These are phyloP conservation scores for Vachellia pachyceras DNA, from an alignment of 306 rosid genomes.

Conservation along the genomic window DNA sequence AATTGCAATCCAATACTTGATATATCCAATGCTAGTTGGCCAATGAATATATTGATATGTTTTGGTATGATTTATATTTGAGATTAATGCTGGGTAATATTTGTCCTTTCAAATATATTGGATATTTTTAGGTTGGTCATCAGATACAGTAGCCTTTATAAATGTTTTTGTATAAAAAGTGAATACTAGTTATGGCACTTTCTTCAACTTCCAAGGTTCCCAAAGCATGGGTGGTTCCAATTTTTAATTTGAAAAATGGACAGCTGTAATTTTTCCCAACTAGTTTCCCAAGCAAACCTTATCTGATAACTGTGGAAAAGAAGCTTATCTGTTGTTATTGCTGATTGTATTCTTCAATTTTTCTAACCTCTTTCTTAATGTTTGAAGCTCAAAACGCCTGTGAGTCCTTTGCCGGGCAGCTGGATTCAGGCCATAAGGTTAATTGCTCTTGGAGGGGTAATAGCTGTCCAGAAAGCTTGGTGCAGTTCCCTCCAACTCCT, in stretches of 20 bases:
- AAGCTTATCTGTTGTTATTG: slow-evolving; percentile 38
- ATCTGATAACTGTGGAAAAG: slow-evolving; percentile 17
- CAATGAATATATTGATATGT: background rate
- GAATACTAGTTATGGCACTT: background rate
- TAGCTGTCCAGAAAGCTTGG: slow-evolving; percentile 96
- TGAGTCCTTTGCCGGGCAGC: slow-evolving; percentile 82
- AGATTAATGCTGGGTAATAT: slow-evolving; percentile 9
- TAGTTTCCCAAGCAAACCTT: slow-evolving; percentile 26
- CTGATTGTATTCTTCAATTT: slow-evolving; percentile 24
- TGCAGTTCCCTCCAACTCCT: slow-evolving; percentile 96
- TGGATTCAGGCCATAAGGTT: slow-evolving; percentile 82
- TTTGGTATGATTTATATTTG: background rate
- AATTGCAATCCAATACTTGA: background rate
- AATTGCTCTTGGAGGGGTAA: slow-evolving; percentile 96
- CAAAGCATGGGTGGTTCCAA: background rate
- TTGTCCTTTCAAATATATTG: slow-evolving; percentile 1
- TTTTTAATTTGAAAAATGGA: slow-evolving; percentile 18
- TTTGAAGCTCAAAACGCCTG: slow-evolving; percentile 76
- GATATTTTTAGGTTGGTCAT: slow-evolving; percentile 4
- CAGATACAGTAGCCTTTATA: too few relatives aligned
- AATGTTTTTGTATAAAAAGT: too few relatives aligned
- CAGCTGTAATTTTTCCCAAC: slow-evolving; percentile 24
- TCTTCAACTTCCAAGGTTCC: slow-evolving; percentile 29
- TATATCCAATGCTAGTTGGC: background rate
- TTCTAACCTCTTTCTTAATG: slow-evolving; percentile 44